Base-by-base conservation (phyloP, 495 filamentous ascomycete genomes). In the Hyaloscypha bicolor region DNA sequence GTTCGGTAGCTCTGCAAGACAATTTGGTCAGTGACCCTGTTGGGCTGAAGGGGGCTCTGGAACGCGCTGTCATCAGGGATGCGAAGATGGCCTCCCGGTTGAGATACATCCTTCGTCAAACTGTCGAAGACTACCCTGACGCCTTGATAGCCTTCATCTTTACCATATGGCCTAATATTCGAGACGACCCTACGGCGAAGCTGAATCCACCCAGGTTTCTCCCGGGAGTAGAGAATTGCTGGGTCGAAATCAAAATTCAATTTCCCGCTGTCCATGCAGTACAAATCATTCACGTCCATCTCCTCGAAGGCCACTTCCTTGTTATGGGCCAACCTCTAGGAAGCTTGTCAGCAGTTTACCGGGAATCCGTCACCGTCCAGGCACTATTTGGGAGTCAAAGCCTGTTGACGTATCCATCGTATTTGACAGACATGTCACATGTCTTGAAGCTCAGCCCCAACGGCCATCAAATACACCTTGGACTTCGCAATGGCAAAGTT, bases 301-400 rank as follows among this genome's bases (percentile, higher is more conserved):
- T 78, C 4, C 56, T 85, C 9, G 74, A 84, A 60, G 85, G 86
- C 0, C 75, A 76, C 33, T 65, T 88, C 1, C 67, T 86, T 0
- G 75, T 87, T 2, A 76, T 85, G 56, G 80, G 81, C 0, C 76
- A 80, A 51, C 79, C 80, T 0, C 62, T 83, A 32, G 81, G 81
- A 2, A 81, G 78, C 32, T 74, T 88, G 1, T 83, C 85, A 0
- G 69, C 74, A 0, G 75, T 83, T 2, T 77, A 77, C 37, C 74
- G 76, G 35, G 68, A 79, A 37, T 71, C 72, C 8, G n/a, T 57
- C 0, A 65, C 75, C 3, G 70, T 87, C 6, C 72, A 77, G 35
- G 73, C 78, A 11, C 77, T 88, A 1, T 87, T 86, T 66, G 82
- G 79, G 12, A 25, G 25, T 25, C 25, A 25, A 25, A 25, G 25